Evolutionary conservation across 208 protist species (phyloP), one percentile per base, ranked within the genome.

Genomic region (Phytomonas francai): DNA sequence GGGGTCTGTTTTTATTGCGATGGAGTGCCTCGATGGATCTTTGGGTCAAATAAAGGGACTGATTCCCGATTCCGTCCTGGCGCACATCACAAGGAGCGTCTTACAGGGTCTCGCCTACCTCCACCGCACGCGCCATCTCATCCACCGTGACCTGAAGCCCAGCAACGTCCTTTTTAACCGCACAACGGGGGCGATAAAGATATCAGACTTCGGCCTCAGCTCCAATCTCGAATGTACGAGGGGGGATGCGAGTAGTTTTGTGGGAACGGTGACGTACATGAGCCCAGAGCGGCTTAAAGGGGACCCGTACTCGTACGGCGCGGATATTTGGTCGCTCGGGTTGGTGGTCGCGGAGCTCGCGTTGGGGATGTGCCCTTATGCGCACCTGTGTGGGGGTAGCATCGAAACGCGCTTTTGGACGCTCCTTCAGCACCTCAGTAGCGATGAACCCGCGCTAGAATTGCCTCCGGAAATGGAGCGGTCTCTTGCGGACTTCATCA

Each of bases 61-160:
- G 0, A 68, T 93, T 39, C 87, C 88, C 22, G 62, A 71, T 5
- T 54, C 63, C 0, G 83, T 89, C 12, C 71, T 96, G 32, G 83
- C 77, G 16, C 80, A 72, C 65, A 77, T 97, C 25, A 85, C 87
- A 28, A 86, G 85, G 4, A 84, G 81, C 62, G 85, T 98, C 67
- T 76, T 97, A 57, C 71, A 76, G 30, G 92, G 95, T 0, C 77
- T 98, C 14, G 68, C 67, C 8, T 97, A 97, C 76, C 83, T 98
- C 4, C 94, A 98, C 72, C 80, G 86, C 56, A 75, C 76, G 12
- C 84, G 88, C 28, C 86, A 96, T 62, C 75, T 97, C 27, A 93
- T 99, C 42, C 98, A 99, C 77, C 84, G 98, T 27, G 97, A 99
- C 71, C 62, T 99, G 62, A 99, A 99, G 82, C 98, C 98, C n/a